Evolutionary conservation across 208 protist genomes (phyloP), one percentile per base, ranked within the genome.

Genomic region (Trypanosoma brucei): DNA sequence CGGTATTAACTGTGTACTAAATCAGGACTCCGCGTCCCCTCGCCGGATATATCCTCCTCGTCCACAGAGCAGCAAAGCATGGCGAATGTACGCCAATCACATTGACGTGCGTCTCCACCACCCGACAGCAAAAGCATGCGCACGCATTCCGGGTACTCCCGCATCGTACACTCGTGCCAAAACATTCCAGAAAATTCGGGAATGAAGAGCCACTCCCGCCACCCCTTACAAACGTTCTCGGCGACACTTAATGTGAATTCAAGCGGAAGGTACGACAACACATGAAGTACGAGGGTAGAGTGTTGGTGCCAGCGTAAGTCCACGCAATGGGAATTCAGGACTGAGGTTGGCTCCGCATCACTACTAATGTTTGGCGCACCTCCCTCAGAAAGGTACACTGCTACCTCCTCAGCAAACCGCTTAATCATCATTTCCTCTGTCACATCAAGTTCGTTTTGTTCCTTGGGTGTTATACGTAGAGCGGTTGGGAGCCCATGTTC

Each of bases 41-140:
- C 42, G 0, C 42, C 6, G 11, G 8, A 14, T 46, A 14, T 11
- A 46, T 46, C 37, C 1, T 74, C 51, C 5, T 70, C 71, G 0
- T 45, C 59, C n/a, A 84, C 73, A 0, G 76, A 35, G 11, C 86
- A 79, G 57, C 83, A 88, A 33, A 88, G 39, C 87, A 93, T 81
- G 0, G 87, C 87, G 31, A 89, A 55, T 5, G 76, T 82, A 46
- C 87, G 73, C 87, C 87, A 93, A 45, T 89, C 83, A 31, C 65
- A 74, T n/a, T 80, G 22, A 6, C 79, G 75, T 8, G 84, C 62
- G 38, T 83, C 80, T 3, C 39, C 50, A 31, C 72, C 79, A 42
- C 76, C 70, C 8, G 67, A 78, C 46, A 62, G 42, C 8, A 91
- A 42, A 5, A 90, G 59, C 22, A 31, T 39, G 36, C 58, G 57